Percentiles rank a stretch among this genome's conserved stretches.
Evolutionary conservation across 2,329 filamentous ascomycete species (phyloP).

Genomic region (Neonectria coccinea): DNA sequence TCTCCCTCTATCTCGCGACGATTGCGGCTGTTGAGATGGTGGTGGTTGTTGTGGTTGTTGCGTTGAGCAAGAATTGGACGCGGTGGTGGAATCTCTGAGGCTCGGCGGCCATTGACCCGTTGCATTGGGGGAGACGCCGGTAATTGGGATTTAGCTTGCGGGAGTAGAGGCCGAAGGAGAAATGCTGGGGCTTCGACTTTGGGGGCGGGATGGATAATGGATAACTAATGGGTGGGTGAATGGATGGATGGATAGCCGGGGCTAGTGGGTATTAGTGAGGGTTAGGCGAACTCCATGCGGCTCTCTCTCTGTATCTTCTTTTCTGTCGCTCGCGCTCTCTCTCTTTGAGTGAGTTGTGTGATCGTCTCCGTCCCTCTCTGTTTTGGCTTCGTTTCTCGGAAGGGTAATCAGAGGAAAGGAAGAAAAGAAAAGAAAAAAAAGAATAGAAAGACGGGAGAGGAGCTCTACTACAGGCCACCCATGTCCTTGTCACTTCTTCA

Average conservation of each 20-base stretch:
- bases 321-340: not conserved
- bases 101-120: conserved; percentile 45
- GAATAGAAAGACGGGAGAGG: conserved; percentile 4
- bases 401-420: not conserved
- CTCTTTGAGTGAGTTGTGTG: not conserved
- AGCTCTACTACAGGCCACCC: not conserved
- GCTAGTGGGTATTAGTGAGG: not conserved
- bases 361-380: not conserved
- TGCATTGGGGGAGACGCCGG: conserved; percentile 19
- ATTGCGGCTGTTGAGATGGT: conserved; percentile 16
- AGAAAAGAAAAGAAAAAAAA: not conserved
- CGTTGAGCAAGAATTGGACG: conserved; percentile 23
- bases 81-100: conserved; percentile 22
- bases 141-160: conserved; percentile 4
- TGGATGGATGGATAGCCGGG: not conserved
- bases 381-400: not conserved
- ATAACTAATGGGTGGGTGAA: not conserved
- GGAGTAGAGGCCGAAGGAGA: not conserved
- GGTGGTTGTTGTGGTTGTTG: conserved; percentile 10
- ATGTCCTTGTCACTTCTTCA: not conserved
- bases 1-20: conserved; percentile 3
- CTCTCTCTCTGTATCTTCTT: not conserved
- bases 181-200: conserved; percentile 8
- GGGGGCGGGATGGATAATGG: conserved; percentile 21
- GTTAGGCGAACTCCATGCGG: not conserved